These are phyloP conservation scores for Aspergillus nidulans DNA, from an alignment of 495 filamentous ascomycete species.

Conservation along the genomic window DNA sequence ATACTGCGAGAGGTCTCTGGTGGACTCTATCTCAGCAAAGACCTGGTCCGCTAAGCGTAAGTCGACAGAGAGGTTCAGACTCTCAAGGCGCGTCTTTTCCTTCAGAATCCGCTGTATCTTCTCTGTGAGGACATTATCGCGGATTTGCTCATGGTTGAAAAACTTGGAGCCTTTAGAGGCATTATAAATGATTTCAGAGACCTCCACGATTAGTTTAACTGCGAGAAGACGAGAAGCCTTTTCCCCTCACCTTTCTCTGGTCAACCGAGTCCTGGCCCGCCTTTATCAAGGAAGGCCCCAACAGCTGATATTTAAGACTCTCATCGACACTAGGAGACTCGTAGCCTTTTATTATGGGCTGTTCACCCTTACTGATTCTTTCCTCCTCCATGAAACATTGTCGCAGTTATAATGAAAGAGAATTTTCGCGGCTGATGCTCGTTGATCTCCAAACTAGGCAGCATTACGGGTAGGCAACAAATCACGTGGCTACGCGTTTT, in stretches of 20 bases:
- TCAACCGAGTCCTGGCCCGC: slow-evolving; percentile 93
- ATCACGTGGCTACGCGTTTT: slow-evolving; percentile 40
- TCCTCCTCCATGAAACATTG: slow-evolving; percentile 15
- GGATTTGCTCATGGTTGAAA: slow-evolving; percentile 85
- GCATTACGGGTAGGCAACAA: slow-evolving; percentile 26
- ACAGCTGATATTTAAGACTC: slow-evolving; percentile 63
- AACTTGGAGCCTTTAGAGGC: slow-evolving; percentile 96
- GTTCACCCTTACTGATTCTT: slow-evolving; percentile 24
- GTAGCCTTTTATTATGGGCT: slow-evolving; percentile 9
- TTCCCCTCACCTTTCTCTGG: slow-evolving; percentile 69
- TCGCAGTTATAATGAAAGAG: neutral
- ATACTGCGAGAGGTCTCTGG: slow-evolving; percentile 75
- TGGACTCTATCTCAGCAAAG: slow-evolving; percentile 70
- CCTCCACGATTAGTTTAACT: slow-evolving; percentile 35
- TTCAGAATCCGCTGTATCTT: slow-evolving; percentile 80
- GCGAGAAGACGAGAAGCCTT: neutral
- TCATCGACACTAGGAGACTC: slow-evolving; percentile 33
- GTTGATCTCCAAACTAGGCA: slow-evolving; percentile 21
- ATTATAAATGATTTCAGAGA: slow-evolving; percentile 96
- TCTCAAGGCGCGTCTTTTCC: slow-evolving; percentile 73
- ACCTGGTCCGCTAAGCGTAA: slow-evolving; percentile 75
- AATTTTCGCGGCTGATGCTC: neutral
- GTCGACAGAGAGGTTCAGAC: slow-evolving; percentile 67
- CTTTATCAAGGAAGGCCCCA: slow-evolving; percentile 94
- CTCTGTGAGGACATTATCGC: slow-evolving; percentile 75